A percentile compares a stretch with the other conserved stretches of the same genome.
Conservation (phyloP, 2,329 filamentous ascomycete species). For the Verticillium longisporum region DNA sequence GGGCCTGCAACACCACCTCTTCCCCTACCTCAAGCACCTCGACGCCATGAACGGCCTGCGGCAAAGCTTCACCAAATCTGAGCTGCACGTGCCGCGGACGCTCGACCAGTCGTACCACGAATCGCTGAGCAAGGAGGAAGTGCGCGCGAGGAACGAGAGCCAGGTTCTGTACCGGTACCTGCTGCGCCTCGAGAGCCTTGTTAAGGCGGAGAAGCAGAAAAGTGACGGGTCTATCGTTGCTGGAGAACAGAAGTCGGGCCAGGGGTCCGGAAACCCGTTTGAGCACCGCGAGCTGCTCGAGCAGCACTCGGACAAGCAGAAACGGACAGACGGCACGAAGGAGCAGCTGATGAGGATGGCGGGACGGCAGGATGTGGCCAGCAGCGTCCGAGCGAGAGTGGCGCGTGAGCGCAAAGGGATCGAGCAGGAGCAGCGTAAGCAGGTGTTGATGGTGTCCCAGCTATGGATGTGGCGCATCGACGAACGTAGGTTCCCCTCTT, state of each 20-base stretch:
- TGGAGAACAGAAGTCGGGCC: neutral
- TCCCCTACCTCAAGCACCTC: conserved; percentile 12
- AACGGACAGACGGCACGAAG: conserved; percentile 13
- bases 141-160: conserved; percentile 6
- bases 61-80: conserved; percentile 10
- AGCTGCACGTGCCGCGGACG: conserved; percentile 10
- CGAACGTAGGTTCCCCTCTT: conserved; percentile 5
- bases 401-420: conserved; percentile 6
- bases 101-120: conserved; percentile 13
- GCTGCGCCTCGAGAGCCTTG: neutral
- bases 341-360: conserved; percentile 12
- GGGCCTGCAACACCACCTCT: conserved; percentile 11
- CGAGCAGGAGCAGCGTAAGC: conserved; percentile 20
- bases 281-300: conserved; percentile 5
- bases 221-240: neutral
- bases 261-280: conserved; percentile 4
- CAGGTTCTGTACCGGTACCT: conserved; percentile 11
- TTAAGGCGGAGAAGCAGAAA: neutral
- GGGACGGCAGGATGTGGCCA: conserved; percentile 10
- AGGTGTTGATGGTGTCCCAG: conserved; percentile 18
- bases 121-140: conserved; percentile 6
- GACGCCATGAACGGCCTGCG: conserved; percentile 11
- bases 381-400: conserved; percentile 10
- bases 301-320: conserved; percentile 11
- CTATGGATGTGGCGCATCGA: conserved; percentile 14